These are phyloP conservation scores for Botrytis sinoallii DNA, from an alignment of 2,329 filamentous ascomycete genomes.

Conservation along the genomic window DNA sequence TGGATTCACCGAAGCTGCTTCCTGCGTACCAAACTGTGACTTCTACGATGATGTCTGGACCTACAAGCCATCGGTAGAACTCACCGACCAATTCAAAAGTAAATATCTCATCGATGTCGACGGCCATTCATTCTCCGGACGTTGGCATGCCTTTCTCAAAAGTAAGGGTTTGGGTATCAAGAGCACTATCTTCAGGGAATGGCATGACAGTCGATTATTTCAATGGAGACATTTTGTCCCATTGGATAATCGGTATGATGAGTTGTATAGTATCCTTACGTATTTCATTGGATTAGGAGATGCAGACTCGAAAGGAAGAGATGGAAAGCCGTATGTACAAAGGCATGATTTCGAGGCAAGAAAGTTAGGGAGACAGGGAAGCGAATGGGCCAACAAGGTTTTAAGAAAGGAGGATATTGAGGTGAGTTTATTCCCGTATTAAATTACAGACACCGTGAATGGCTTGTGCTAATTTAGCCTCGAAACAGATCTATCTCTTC, in stretches of 20 bases:
- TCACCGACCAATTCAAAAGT: constrained; percentile 53
- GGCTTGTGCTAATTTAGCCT: constrained; percentile 16
- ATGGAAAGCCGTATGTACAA: constrained; percentile 42
- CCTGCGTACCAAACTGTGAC: constrained; percentile 45
- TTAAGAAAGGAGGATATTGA: constrained; percentile 71
- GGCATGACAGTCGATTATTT: constrained; percentile 72
- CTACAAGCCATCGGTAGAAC: constrained; percentile 53
- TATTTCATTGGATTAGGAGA: constrained; percentile 65
- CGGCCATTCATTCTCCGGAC: constrained; percentile 67
- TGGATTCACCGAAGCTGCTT: constrained; percentile 41
- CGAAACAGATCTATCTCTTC: constrained; percentile 53
- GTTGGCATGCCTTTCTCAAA: constrained; percentile 66
- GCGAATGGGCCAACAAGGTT: constrained; percentile 69
- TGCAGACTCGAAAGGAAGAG: constrained; percentile 48
- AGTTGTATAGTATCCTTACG: constrained; percentile 69
- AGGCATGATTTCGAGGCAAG: constrained; percentile 55
- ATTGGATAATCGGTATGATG: constrained; percentile 70
- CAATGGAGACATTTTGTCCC: constrained; percentile 81
- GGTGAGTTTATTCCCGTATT: constrained; percentile 46
- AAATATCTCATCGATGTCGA: constrained; percentile 77
- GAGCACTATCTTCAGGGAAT: constrained; percentile 73
- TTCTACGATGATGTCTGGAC: constrained; percentile 48
- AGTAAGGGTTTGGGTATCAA: constrained; percentile 73
- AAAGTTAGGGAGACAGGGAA: constrained; percentile 62
- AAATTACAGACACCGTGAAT: no score